Percentiles rank a stretch among this genome's conserved stretches.
These are phyloP conservation scores for Penicillium capsulatum DNA, from an alignment of 2,329 filamentous ascomycete species.

Conservation along the genomic window DNA sequence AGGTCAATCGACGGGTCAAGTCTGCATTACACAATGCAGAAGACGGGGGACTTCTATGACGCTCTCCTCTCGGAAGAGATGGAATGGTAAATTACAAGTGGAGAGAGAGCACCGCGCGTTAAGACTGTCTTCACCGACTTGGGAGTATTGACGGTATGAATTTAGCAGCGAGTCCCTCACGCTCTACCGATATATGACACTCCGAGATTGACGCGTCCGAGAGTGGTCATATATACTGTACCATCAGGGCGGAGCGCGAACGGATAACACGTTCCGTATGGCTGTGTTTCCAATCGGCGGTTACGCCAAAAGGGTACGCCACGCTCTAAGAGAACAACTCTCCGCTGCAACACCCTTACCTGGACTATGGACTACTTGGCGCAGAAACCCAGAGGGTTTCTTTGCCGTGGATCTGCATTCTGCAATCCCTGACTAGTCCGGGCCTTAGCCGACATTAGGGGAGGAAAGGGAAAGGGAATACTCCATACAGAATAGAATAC, in stretches of 20 bases:
- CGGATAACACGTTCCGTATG: slow-evolving; percentile 1
- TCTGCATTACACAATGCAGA: slow-evolving; percentile 6
- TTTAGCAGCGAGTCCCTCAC: too few relatives aligned
- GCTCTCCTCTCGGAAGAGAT: slow-evolving; percentile 14
- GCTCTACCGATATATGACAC: too few relatives aligned
- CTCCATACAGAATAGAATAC: too few relatives aligned
- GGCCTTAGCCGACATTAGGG: slow-evolving; percentile 1
- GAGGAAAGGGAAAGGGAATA: neutral
- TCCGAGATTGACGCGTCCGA: too few relatives aligned
- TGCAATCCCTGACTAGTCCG: neutral
- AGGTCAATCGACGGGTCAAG: too few relatives aligned
- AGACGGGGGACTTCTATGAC: slow-evolving; percentile 15
- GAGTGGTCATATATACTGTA: too few relatives aligned
- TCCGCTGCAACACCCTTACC: slow-evolving; percentile 11
- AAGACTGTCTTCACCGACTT: too few relatives aligned
- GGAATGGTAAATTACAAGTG: slow-evolving; percentile 14
- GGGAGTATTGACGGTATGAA: too few relatives aligned
- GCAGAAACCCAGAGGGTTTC: neutral
- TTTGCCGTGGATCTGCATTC: neutral
- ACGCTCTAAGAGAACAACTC: slow-evolving; percentile 17
- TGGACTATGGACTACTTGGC: neutral
- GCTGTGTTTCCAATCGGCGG: slow-evolving; percentile 18
- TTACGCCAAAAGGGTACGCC: slow-evolving; percentile 17
- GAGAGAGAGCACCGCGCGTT: neutral
- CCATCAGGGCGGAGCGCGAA: neutral